Conservation (phyloP, 345 rosid genomes). For the Salix arbutifolia region DNA sequence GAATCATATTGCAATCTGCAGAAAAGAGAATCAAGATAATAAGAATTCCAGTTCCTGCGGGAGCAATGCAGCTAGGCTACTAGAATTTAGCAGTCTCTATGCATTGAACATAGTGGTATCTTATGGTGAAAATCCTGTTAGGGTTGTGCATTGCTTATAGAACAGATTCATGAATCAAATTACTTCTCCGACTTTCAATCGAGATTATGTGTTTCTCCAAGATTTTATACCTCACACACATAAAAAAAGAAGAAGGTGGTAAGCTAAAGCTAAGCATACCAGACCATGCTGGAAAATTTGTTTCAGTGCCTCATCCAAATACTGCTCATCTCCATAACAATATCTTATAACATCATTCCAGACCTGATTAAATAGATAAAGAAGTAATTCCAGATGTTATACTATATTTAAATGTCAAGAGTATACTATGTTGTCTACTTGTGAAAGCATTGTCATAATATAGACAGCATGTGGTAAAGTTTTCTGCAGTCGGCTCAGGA, state of each 20-base stretch:
- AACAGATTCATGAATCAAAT: background rate
- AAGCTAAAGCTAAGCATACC: conserved; percentile 43
- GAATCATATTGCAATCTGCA: background rate
- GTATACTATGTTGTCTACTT: background rate
- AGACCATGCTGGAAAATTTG: conserved; percentile 85
- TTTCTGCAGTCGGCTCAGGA: background rate
- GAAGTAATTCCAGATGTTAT: conserved; percentile 5
- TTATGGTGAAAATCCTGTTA: background rate
- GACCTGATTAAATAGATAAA: conserved; percentile 46
- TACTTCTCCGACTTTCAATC: background rate
- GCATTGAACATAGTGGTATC: background rate
- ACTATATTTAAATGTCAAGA: background rate
- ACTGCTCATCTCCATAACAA: conserved; percentile 96
- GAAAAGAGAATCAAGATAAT: background rate
- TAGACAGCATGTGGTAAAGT: background rate
- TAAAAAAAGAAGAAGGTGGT: background rate
- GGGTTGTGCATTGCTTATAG: background rate
- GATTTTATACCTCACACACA: background rate
- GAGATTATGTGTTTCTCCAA: background rate
- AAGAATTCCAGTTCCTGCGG: background rate
- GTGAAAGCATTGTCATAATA: background rate
- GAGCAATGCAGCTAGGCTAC: background rate
- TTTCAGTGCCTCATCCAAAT: conserved; percentile 86
- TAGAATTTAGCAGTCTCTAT: background rate
- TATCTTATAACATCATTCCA: conserved; percentile 82